These are phyloP conservation scores for Candida germanica DNA, from an alignment of 805 yeast genomes.

Conservation along the genomic window DNA sequence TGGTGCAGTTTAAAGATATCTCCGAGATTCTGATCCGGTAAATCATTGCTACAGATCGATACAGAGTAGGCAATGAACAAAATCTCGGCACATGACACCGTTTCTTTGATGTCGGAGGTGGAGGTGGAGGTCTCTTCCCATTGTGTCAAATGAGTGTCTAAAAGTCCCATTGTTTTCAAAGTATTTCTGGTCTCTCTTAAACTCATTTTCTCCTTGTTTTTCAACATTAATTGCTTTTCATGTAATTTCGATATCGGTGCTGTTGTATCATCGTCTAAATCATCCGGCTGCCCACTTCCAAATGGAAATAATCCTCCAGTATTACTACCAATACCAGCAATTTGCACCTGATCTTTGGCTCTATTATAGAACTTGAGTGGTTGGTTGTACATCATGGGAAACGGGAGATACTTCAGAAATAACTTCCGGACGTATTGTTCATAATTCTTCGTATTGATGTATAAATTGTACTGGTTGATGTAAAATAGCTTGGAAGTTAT, in stretches of 20 bases:
- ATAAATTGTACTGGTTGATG: slow-evolving; percentile 54
- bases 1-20: slow-evolving; percentile 7
- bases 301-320: slow-evolving; percentile 30
- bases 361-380: slow-evolving; percentile 46
- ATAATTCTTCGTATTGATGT: slow-evolving; percentile 44
- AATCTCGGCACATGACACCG: slow-evolving; percentile 5
- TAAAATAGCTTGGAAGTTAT: slow-evolving; percentile 39
- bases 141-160: slow-evolving; percentile 9
- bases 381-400: slow-evolving; percentile 73
- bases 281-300: slow-evolving; percentile 4
- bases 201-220: slow-evolving; percentile 28
- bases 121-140: slow-evolving; percentile 5
- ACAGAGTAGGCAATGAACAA: slow-evolving; percentile 10
- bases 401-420: slow-evolving; percentile 54
- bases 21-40: slow-evolving; percentile 11
- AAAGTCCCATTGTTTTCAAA: slow-evolving; percentile 21
- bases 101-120: neutral
- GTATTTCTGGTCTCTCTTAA: slow-evolving; percentile 33
- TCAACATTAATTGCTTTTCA: slow-evolving; percentile 32
- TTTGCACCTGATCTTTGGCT: slow-evolving; percentile 33
- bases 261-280: slow-evolving; percentile 16
- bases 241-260: slow-evolving; percentile 36
- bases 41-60: slow-evolving; percentile 3
- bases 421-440: slow-evolving; percentile 55
- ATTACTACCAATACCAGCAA: slow-evolving; percentile 26